These are phyloP conservation scores for Trichosporon asahii DNA, from an alignment of 1,284 basidiomycete species.

Conservation along the genomic window DNA sequence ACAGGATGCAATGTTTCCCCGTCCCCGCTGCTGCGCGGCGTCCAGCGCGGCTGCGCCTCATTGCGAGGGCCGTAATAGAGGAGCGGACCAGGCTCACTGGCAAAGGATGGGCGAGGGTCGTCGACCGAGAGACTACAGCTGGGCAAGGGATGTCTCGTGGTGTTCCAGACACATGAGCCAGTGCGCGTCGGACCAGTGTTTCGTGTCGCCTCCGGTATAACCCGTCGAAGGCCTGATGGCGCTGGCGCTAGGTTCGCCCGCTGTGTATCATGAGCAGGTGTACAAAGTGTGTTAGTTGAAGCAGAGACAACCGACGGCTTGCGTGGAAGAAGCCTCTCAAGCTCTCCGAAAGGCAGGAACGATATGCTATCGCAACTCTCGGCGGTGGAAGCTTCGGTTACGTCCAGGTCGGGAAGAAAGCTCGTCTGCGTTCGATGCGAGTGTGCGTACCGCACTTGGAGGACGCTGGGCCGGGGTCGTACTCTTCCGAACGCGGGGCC, in stretches of 20 bases:
- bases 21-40: background rate
- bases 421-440: background rate
- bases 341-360: slow-evolving; percentile 12
- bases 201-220: background rate
- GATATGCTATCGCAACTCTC: background rate
- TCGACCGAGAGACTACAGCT: background rate
- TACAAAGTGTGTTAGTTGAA: background rate
- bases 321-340: background rate
- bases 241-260: too few relatives aligned
- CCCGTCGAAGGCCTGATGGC: too few relatives aligned
- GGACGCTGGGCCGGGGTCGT: background rate
- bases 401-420: background rate
- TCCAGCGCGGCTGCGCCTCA: background rate
- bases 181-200: background rate
- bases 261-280: too few relatives aligned
- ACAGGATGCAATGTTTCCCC: background rate
- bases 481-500: background rate
- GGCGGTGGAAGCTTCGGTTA: background rate
- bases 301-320: background rate
- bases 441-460: background rate
- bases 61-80: background rate
- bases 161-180: background rate
- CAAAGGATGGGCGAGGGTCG: background rate
- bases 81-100: background rate
- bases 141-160: background rate